Evolutionary conservation across 495 filamentous ascomycete genomes (phyloP).

Genomic region (Talaromyces borbonicus): DNA sequence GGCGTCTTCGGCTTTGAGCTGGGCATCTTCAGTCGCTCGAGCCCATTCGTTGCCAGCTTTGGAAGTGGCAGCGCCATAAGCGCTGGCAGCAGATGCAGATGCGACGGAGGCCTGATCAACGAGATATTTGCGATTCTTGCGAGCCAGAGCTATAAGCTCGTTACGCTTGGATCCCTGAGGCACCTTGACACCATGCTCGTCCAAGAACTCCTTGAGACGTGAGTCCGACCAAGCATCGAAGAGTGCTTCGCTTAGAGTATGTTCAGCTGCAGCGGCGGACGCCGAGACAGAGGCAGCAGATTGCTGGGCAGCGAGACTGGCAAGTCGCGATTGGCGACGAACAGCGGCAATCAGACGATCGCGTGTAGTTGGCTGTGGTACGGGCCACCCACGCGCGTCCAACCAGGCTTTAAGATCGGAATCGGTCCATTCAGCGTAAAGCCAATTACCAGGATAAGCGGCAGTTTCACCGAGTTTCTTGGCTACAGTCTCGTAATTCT

Average conservation of each 20-base stretch:
- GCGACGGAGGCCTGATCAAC: conserved; percentile 50
- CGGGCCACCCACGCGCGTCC: conserved; percentile 80
- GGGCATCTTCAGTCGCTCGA: conserved; percentile 61
- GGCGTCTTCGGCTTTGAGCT: conserved; percentile 52
- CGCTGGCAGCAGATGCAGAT: conserved; percentile 45
- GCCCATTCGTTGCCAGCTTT: conserved; percentile 70
- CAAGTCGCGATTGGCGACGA: conserved; percentile 80
- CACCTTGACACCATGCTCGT: conserved; percentile 67
- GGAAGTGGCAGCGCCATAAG: conserved; percentile 72
- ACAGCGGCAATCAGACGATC: conserved; percentile 83
- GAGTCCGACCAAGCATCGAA: conserved; percentile 86
- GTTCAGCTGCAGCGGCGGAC: conserved; percentile 57
- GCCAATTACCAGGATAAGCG: conserved; percentile 89
- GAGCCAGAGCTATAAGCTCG: conserved; percentile 81
- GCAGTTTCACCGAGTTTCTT: conserved; percentile 75
- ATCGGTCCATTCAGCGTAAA: conserved; percentile 81
- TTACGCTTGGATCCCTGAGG: conserved; percentile 87
- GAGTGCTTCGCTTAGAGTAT: conserved; percentile 67
- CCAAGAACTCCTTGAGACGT: conserved; percentile 66
- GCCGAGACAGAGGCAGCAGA: conserved; percentile 50
- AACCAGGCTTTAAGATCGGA: conserved; percentile 75
- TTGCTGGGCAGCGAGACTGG: conserved; percentile 54
- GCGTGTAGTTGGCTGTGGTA: conserved; percentile 73
- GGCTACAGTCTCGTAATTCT: conserved; percentile 72
- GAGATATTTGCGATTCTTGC: conserved; percentile 74